Percentiles rank a stretch among this genome's conserved stretches.
Conservation (phyloP, 176 grass and related monocot genomes). For the Hordeum marinum region DNA sequence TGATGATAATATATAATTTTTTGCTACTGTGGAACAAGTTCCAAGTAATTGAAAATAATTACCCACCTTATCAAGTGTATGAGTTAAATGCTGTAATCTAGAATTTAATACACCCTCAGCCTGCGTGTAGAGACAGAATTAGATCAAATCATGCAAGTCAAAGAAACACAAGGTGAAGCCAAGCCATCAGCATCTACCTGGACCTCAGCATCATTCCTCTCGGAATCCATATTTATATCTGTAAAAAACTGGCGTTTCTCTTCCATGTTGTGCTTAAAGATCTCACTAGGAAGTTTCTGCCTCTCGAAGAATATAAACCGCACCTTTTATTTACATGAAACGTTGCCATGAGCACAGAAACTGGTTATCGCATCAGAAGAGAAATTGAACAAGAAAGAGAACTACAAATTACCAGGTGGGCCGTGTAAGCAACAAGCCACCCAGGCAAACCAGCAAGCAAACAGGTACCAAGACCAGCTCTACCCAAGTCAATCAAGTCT, state of each 20-base stretch:
- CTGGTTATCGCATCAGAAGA: constrained; percentile 6
- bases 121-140: constrained; percentile 36
- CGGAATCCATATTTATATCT: constrained; percentile 80
- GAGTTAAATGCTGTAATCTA: constrained; percentile 87
- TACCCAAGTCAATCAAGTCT: constrained; percentile 90
- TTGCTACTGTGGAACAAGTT: constrained; percentile 12
- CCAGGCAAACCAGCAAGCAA: constrained; percentile 89
- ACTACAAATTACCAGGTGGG: constrained; percentile 66
- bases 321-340: constrained; percentile 61
- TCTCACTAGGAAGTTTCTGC: constrained; percentile 83
- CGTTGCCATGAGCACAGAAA: constrained; percentile 5
- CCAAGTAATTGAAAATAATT: constrained; percentile 13
- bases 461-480: constrained; percentile 96
- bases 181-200: constrained; percentile 53
- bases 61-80: constrained; percentile 93
- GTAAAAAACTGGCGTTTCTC: constrained; percentile 90
- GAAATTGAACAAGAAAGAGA: constrained; percentile 29
- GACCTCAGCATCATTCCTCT: constrained; percentile 88
- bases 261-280: constrained; percentile 80
- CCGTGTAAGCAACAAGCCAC: constrained; percentile 96
- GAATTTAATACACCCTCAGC: constrained; percentile 94
- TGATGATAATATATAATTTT: not conserved
- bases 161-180: not conserved
- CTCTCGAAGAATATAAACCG: constrained; percentile 96
- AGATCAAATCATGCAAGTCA: constrained; percentile 6